A percentile compares a stretch with the other conserved stretches of the same genome.
Conservation (phyloP, 2,329 filamentous ascomycete genomes). For the Alternaria ethzedia region DNA sequence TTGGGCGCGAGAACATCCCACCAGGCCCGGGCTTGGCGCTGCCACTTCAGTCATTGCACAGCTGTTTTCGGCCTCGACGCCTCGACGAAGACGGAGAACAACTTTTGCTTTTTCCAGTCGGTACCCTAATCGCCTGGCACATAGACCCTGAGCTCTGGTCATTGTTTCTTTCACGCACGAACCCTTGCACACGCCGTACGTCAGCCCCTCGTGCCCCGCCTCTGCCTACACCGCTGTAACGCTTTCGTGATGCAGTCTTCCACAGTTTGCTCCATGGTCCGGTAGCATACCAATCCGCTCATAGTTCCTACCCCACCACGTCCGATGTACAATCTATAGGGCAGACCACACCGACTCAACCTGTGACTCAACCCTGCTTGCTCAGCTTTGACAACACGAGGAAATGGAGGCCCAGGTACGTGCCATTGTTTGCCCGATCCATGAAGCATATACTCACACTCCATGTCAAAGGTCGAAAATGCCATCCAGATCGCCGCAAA, state of each 20-base stretch:
- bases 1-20: constrained; percentile 24
- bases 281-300: constrained; percentile 39
- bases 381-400: constrained; percentile 36
- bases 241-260: constrained; percentile 43
- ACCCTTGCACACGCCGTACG: constrained; percentile 28
- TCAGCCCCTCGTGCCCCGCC: constrained; percentile 39
- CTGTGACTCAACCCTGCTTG: constrained; percentile 23
- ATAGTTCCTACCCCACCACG: constrained; percentile 20
- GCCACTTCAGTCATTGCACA: constrained; percentile 21
- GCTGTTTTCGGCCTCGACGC: constrained; percentile 22
- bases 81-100: constrained; percentile 20
- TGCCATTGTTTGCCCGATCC: background rate
- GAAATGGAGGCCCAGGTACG: constrained; percentile 50
- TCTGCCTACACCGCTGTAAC: constrained; percentile 44
- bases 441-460: background rate
- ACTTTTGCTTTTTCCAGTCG: background rate
- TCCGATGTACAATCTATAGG: constrained; percentile 27
- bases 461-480: constrained; percentile 74
- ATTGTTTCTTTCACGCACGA: constrained; percentile 9
- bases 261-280: constrained; percentile 38
- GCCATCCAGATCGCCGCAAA: constrained; percentile 95
- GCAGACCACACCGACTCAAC: constrained; percentile 17
- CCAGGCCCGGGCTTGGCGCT: constrained; percentile 21
- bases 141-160: background rate
- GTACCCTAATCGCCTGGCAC: background rate